phyloP scores from a whole-genome alignment of 345 rosid species.

The Eucalyptus leucophloia region DNA sequence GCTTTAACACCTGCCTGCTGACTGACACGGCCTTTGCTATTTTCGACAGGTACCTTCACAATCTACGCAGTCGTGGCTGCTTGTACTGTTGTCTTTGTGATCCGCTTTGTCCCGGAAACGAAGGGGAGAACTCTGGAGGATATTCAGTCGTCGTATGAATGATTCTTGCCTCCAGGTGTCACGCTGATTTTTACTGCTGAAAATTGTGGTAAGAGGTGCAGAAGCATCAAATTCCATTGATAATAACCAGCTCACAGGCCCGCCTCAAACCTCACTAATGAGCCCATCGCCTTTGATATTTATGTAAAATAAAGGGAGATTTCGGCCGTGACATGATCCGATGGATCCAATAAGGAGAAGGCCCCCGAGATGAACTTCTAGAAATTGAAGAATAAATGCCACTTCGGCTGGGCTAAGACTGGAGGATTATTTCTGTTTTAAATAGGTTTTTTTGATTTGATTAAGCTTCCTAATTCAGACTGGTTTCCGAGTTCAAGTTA shows the following conservation, averaged over 20 bases:
- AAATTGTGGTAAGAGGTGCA: not conserved
- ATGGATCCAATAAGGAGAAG: not conserved
- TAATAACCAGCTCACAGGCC: not conserved
- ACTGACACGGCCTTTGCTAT: not conserved
- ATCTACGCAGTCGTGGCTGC: slow-evolving; percentile 29
- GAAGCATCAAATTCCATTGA: not conserved
- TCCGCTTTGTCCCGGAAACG: slow-evolving; percentile 57
- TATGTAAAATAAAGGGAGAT: not conserved
- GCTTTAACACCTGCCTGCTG: not conserved
- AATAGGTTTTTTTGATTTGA: not conserved
- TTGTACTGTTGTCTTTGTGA: slow-evolving; percentile 27
- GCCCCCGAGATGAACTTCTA: not conserved
- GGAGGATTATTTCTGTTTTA: not conserved
- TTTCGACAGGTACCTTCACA: slow-evolving; percentile 41
- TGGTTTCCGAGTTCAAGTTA: not conserved
- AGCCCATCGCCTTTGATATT: not conserved
- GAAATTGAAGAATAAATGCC: not conserved
- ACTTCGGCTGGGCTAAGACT: not conserved
- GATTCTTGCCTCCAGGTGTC: not conserved
- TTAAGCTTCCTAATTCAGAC: not conserved
- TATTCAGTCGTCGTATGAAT: slow-evolving; percentile 61
- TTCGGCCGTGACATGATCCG: not conserved
- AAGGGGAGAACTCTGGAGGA: slow-evolving; percentile 67
- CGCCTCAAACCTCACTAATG: not conserved
- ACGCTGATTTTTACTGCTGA: not conserved